phyloP scores from a whole-genome alignment of 306 rosid species.

The Herpetospermum pedunculosum region DNA sequence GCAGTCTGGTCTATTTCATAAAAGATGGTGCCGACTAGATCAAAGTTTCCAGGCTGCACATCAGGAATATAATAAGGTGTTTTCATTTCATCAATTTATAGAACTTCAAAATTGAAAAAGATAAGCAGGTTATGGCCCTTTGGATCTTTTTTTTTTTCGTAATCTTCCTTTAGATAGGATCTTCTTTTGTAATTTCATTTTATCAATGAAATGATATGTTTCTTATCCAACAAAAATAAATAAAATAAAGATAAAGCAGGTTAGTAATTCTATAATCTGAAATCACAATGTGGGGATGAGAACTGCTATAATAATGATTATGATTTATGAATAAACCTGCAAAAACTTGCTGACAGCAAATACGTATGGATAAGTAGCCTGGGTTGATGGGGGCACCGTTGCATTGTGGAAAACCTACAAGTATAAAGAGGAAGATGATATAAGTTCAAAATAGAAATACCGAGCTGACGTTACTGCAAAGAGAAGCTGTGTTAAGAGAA shows the following conservation, averaged over 20 bases:
- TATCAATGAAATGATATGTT: too few species aligned
- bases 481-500: background rate
- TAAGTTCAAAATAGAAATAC: slow-evolving; percentile 7
- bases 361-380: slow-evolving; percentile 77
- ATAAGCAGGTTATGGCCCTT: background rate
- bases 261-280: background rate
- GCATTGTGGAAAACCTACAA: slow-evolving; percentile 65
- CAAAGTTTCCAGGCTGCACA: slow-evolving; percentile 79
- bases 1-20: slow-evolving; percentile 75
- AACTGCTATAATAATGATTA: background rate
- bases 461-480: background rate
- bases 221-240: too few species aligned
- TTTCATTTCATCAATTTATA: background rate
- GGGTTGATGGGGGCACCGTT: slow-evolving; percentile 58
- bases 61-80: background rate
- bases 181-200: too few species aligned
- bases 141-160: too few species aligned
- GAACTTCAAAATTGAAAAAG: background rate
- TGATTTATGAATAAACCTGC: slow-evolving; percentile 49
- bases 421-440: slow-evolving; percentile 7
- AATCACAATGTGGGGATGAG: background rate
- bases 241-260: too few species aligned
- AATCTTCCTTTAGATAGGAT: too few species aligned
- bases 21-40: slow-evolving; percentile 70
- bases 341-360: slow-evolving; percentile 81